Evolutionary conservation across 495 filamentous ascomycete genomes (phyloP).

Genomic region (Daldinia loculata): DNA sequence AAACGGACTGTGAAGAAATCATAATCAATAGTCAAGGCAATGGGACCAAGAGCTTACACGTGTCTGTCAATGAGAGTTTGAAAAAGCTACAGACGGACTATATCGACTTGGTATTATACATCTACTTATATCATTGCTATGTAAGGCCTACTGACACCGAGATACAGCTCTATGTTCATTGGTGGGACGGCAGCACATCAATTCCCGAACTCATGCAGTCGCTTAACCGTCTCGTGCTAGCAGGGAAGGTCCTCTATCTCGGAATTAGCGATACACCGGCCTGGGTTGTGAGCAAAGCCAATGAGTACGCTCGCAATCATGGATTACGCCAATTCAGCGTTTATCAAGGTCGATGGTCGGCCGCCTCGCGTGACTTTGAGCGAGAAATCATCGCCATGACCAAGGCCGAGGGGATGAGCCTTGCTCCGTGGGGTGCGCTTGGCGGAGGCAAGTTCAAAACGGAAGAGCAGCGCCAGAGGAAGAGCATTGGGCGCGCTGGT

Average conservation of each 20-base stretch:
- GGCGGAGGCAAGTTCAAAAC: slow-evolving; percentile 71
- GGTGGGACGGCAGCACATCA: slow-evolving; percentile 69
- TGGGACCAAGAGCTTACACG: slow-evolving; percentile 64
- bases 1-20: slow-evolving; percentile 53
- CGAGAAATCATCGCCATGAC: slow-evolving; percentile 76
- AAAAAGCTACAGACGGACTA: slow-evolving; percentile 71
- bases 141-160: slow-evolving; percentile 5
- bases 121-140: neutral
- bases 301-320: slow-evolving; percentile 72
- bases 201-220: slow-evolving; percentile 77
- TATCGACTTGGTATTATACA: slow-evolving; percentile 62
- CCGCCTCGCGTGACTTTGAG: slow-evolving; percentile 70
- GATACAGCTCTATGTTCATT: slow-evolving; percentile 63
- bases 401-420: slow-evolving; percentile 71
- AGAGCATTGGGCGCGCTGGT: slow-evolving; percentile 35
- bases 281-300: slow-evolving; percentile 74
- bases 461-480: slow-evolving; percentile 51
- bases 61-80: slow-evolving; percentile 63
- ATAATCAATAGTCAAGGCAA: slow-evolving; percentile 69
- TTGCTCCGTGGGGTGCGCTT: slow-evolving; percentile 71
- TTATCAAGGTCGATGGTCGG: slow-evolving; percentile 73
- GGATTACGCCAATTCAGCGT: slow-evolving; percentile 70
- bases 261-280: slow-evolving; percentile 74
- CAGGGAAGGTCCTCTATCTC: slow-evolving; percentile 75
- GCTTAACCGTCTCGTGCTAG: slow-evolving; percentile 65